Evolutionary conservation across 2,329 filamentous ascomycete species (phyloP).

Genomic region (Cercospora sojina): DNA sequence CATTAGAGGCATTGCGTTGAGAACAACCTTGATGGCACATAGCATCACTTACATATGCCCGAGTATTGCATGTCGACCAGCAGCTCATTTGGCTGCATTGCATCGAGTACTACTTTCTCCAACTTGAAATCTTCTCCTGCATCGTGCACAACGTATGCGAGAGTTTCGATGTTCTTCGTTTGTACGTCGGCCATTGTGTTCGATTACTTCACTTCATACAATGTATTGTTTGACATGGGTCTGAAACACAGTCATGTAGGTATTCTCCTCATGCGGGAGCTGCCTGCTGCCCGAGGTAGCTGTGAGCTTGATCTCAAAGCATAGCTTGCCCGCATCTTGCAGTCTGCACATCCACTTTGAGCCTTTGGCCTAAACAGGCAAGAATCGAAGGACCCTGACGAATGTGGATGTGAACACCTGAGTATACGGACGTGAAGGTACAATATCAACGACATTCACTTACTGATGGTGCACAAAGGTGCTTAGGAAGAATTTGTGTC

Average conservation of each 20-base stretch:
- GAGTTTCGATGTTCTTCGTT: neutral
- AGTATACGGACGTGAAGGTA: neutral
- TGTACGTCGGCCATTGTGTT: neutral
- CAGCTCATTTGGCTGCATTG: slow-evolving; percentile 22
- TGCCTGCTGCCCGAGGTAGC: neutral
- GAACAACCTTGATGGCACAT: neutral
- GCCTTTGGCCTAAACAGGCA: neutral
- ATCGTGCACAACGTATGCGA: slow-evolving; percentile 23
- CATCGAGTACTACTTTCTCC: slow-evolving; percentile 21
- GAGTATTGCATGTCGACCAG: slow-evolving; percentile 28
- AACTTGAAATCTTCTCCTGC: slow-evolving; percentile 24
- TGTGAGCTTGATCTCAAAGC: neutral
- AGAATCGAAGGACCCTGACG: neutral
- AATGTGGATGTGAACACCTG: neutral
- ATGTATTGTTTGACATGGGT: neutral
- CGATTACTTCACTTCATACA: neutral
- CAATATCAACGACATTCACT: neutral
- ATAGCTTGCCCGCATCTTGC: neutral
- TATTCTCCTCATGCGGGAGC: neutral
- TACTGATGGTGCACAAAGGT: neutral
- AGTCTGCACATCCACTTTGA: neutral
- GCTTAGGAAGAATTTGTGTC: neutral
- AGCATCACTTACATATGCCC: slow-evolving; percentile 23
- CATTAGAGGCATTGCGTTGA: neutral
- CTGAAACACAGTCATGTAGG: neutral